Conservation (phyloP, 2,329 filamentous ascomycete species). For the Leptosphaerulina australis region DNA sequence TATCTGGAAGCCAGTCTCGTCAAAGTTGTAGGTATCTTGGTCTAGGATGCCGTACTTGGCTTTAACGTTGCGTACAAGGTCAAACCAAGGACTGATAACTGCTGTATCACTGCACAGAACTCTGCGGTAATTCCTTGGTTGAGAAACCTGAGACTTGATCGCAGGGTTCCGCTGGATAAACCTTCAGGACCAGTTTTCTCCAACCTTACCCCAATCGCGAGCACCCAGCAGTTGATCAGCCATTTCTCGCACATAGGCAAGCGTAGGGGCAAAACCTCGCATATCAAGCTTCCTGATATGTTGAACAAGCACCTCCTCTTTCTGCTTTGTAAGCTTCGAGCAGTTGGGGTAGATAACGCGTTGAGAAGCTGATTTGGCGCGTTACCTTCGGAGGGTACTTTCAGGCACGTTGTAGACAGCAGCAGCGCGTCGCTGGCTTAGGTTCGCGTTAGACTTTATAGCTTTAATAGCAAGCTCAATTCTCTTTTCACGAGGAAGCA, state of each 20-base stretch:
- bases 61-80: conserved; percentile 18
- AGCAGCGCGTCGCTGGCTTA: conserved; percentile 14
- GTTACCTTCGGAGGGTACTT: conserved; percentile 5
- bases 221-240: conserved; percentile 18
- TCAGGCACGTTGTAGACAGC: conserved; percentile 2
- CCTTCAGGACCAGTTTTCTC: conserved; percentile 15
- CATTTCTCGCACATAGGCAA: conserved; percentile 13
- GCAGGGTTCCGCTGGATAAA: conserved; percentile 14
- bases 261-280: conserved; percentile 18
- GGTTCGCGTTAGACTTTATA: conserved; percentile 5
- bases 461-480: conserved; percentile 14
- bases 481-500: conserved; percentile 14
- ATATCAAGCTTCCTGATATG: conserved; percentile 16
- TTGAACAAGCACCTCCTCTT: conserved; percentile 15
- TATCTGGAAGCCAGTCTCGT: no score
- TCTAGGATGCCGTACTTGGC: conserved; percentile 19
- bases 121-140: conserved; percentile 14
- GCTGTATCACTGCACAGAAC: no score
- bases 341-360: conserved; percentile 11
- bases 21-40: no score
- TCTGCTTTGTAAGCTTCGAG: conserved; percentile 10
- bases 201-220: conserved; percentile 4
- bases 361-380: conserved; percentile 7
- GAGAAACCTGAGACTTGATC: conserved; percentile 7
- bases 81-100: conserved; percentile 19